A percentile compares a stretch with the other conserved stretches of the same genome.
Evolutionary conservation across 345 rosid species (phyloP).

Genomic region (Bretschneidera sinensis): DNA sequence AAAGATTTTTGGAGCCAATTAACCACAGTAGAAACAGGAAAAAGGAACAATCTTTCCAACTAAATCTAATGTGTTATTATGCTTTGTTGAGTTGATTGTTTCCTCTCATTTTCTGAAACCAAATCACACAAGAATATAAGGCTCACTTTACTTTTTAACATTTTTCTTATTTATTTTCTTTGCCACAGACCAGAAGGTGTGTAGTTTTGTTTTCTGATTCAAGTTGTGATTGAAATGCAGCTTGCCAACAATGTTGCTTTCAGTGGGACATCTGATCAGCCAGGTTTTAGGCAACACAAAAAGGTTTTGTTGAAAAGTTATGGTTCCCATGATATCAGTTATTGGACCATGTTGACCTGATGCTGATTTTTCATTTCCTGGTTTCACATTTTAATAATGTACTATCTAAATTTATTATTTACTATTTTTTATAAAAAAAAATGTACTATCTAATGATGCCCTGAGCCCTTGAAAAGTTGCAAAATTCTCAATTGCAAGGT

Average conservation of each 20-base stretch:
- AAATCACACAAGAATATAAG: background rate
- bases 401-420: background rate
- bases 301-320: constrained; percentile 41
- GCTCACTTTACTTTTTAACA: background rate
- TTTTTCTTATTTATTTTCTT: background rate
- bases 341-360: background rate
- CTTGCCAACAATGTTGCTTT: constrained; percentile 31
- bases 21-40: background rate
- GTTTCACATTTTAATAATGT: constrained; percentile 8
- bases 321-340: too few relatives aligned
- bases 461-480: background rate
- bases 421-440: too few relatives aligned
- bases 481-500: too few relatives aligned
- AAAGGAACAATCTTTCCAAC: background rate
- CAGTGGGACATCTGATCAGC: constrained; percentile 38
- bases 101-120: background rate
- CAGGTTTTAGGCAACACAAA: constrained; percentile 58
- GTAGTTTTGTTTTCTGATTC: background rate
- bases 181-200: background rate
- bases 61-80: background rate
- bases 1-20: background rate
- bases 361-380: background rate
- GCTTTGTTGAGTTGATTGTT: background rate
- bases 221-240: constrained; percentile 31
- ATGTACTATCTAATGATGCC: too few relatives aligned